phyloP scores from a whole-genome alignment of 1,284 basidiomycete species.

The Microbotryum saponariae region DNA sequence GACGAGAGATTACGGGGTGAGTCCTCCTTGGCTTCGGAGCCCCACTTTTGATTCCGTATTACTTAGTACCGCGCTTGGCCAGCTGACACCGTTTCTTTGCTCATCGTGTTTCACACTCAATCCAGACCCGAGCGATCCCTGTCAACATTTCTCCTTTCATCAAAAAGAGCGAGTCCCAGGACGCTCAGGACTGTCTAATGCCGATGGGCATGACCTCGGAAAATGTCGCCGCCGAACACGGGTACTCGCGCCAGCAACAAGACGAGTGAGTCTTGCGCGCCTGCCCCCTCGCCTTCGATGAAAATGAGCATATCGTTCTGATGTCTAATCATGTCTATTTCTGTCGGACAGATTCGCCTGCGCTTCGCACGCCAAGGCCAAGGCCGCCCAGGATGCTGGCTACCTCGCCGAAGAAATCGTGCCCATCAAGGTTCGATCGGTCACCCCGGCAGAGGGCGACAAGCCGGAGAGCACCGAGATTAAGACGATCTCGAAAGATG shows the following conservation, averaged over 20 bases:
- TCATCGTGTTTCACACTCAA: background rate
- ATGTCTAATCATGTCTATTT: background rate
- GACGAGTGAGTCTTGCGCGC: conserved; percentile 25
- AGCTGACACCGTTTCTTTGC: too few relatives aligned
- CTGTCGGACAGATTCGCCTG: conserved; percentile 38
- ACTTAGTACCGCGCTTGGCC: background rate
- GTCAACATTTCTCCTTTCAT: conserved; percentile 38
- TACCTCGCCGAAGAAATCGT: conserved; percentile 44
- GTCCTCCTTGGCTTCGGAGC: background rate
- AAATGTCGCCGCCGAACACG: conserved; percentile 43
- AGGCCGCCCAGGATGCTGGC: conserved; percentile 43
- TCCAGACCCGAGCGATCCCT: conserved; percentile 38
- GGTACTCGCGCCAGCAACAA: conserved; percentile 41
- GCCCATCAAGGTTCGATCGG: conserved; percentile 41
- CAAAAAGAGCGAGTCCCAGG: conserved; percentile 34
- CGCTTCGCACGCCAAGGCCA: conserved; percentile 41
- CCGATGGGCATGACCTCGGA: conserved; percentile 45
- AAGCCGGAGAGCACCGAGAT: conserved; percentile 25
- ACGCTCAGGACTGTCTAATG: conserved; percentile 40
- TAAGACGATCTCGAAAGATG: conserved; percentile 37
- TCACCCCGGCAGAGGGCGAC: conserved; percentile 35
- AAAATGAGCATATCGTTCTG: background rate
- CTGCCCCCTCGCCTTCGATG: too few relatives aligned
- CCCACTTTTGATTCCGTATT: background rate
- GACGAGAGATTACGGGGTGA: conserved; percentile 32